Evolutionary conservation across 75 land plant genomes (phyloP).

Genomic region (Sequoiadendron giganteum): DNA sequence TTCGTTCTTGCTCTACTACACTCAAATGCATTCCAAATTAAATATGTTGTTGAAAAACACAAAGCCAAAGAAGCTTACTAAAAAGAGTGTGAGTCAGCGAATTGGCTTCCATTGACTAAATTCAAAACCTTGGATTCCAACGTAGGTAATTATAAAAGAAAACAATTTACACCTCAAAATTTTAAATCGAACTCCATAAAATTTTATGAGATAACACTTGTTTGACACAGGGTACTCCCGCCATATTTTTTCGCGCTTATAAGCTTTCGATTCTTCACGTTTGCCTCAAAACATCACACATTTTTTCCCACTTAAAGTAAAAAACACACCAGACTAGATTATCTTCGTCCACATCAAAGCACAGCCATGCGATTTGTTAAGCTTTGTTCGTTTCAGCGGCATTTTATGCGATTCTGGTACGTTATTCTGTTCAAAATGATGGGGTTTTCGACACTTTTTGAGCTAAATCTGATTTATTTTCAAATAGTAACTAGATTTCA

Average conservation of each 20-base stretch:
- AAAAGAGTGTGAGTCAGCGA: background rate
- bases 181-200: background rate
- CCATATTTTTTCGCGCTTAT: slow-evolving; percentile 10
- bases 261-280: background rate
- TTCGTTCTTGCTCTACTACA: too few species aligned
- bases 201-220: too few species aligned
- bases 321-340: too few species aligned
- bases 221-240: background rate
- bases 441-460: background rate
- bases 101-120: background rate
- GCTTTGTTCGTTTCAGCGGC: background rate
- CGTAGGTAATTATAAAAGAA: too few species aligned
- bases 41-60: too few species aligned
- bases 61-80: too few species aligned
- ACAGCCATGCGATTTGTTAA: background rate
- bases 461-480: background rate
- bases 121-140: background rate
- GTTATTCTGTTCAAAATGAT: background rate
- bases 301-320: background rate
- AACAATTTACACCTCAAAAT: background rate
- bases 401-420: background rate
- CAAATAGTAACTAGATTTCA: background rate
- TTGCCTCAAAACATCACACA: too few species aligned
- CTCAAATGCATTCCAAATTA: too few species aligned
- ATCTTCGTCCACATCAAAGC: background rate